Evolutionary conservation across 768 basidiomycete species (phyloP).

Genomic region (Ephemerocybe angulata): DNA sequence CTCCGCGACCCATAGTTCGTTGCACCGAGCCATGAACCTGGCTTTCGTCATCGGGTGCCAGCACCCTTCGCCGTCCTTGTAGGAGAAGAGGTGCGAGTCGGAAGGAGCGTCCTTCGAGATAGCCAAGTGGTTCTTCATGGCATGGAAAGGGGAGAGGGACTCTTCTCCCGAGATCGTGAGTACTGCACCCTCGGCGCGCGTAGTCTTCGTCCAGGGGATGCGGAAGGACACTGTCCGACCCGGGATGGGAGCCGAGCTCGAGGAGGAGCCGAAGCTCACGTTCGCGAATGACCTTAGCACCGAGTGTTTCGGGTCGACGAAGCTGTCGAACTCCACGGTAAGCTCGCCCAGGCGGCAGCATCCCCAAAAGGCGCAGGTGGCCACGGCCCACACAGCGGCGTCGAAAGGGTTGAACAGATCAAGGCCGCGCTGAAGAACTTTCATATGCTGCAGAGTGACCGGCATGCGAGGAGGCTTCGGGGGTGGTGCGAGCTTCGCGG

Average conservation of each 20-base stretch:
- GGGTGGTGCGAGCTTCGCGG: background rate
- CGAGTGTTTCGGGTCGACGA: conserved; percentile 16
- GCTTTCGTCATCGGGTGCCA: conserved; percentile 4
- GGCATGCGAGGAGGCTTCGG: background rate
- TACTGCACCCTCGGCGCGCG: conserved; percentile 9
- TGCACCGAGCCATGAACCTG: conserved; percentile 9
- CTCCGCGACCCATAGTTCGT: conserved; percentile 12
- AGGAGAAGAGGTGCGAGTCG: conserved; percentile 17
- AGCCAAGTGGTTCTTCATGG: conserved; percentile 22
- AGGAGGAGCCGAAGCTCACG: background rate
- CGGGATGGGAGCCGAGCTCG: too few relatives aligned
- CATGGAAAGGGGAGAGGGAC: too few relatives aligned
- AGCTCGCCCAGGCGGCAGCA: conserved; percentile 29
- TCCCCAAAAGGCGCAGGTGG: conserved; percentile 30
- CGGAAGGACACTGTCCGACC: conserved; percentile 14
- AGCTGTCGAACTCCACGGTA: too few relatives aligned
- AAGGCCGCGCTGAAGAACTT: background rate
- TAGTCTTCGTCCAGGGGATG: conserved; percentile 37
- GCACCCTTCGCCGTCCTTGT: too few relatives aligned
- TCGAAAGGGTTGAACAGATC: conserved; percentile 22
- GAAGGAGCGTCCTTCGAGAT: conserved; percentile 15
- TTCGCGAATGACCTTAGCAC: background rate
- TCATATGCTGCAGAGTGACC: background rate
- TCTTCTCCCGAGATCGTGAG: too few relatives aligned
- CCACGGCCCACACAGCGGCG: conserved; percentile 29